These are phyloP conservation scores for Hirschioporus abietinus DNA, from an alignment of 768 basidiomycete genomes.

Conservation along the genomic window DNA sequence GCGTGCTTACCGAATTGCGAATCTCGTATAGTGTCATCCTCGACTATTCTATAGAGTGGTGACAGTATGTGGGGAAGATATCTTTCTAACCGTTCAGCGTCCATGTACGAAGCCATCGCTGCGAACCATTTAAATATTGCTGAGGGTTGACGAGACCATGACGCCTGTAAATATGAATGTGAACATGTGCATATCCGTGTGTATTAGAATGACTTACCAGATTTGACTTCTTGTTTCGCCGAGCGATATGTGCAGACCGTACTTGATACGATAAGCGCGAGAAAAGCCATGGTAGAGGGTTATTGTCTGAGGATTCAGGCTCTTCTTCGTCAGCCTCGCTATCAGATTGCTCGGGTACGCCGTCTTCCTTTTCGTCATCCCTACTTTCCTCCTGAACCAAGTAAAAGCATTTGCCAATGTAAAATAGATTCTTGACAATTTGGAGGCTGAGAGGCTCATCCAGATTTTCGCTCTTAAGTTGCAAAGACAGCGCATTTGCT, in stretches of 20 bases:
- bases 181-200: slow-evolving; percentile 6
- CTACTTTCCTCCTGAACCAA: slow-evolving; percentile 23
- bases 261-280: slow-evolving; percentile 89
- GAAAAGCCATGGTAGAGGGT: slow-evolving; percentile 88
- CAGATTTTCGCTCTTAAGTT: slow-evolving; percentile 78
- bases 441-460: slow-evolving; percentile 73
- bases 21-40: slow-evolving; percentile 83
- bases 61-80: slow-evolving; percentile 83
- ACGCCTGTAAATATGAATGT: slow-evolving; percentile 39
- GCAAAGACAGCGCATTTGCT: slow-evolving; percentile 65
- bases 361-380: background rate
- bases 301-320: slow-evolving; percentile 26
- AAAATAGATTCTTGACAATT: slow-evolving; percentile 90
- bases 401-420: slow-evolving; percentile 82
- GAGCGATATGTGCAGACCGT: slow-evolving; percentile 65
- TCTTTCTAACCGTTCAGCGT: slow-evolving; percentile 45
- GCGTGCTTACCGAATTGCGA: slow-evolving; percentile 61
- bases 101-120: slow-evolving; percentile 77
- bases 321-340: slow-evolving; percentile 27
- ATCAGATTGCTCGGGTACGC: slow-evolving; percentile 17
- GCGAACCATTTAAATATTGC: slow-evolving; percentile 91
- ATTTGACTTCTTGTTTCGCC: slow-evolving; percentile 47
- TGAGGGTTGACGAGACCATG: slow-evolving; percentile 80
- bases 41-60: slow-evolving; percentile 81
- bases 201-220: slow-evolving; percentile 32